Evolutionary conservation across 1,139 yeast genomes (phyloP).

Genomic region (Candida neerlandica): DNA sequence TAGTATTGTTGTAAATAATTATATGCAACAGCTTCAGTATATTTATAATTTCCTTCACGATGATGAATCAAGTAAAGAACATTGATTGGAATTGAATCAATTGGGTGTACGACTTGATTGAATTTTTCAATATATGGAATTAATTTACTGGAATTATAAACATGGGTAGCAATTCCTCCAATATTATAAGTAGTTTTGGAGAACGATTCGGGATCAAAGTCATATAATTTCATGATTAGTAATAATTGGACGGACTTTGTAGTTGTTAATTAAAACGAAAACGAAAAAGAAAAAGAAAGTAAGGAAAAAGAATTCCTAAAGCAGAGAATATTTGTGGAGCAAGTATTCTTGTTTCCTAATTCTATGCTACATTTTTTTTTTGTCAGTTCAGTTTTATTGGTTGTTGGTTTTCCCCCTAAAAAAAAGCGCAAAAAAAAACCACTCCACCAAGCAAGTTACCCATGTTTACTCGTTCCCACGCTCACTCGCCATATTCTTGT

Average conservation of each 20-base stretch:
- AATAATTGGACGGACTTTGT: neutral
- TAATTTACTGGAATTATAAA: slow-evolving; percentile 36
- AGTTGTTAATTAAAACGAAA: neutral
- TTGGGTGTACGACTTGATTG: slow-evolving; percentile 17
- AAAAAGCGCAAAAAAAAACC: no score
- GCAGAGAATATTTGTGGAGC: neutral
- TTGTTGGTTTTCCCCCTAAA: no score
- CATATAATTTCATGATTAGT: slow-evolving; percentile 20
- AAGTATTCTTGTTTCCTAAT: neutral
- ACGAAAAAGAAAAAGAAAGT: no score
- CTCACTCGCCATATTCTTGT: no score
- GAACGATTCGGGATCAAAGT: slow-evolving; percentile 24
- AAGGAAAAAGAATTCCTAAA: no score
- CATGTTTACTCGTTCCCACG: no score
- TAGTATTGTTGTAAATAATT: slow-evolving; percentile 30
- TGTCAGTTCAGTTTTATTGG: no score
- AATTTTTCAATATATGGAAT: slow-evolving; percentile 25
- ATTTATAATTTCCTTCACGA: slow-evolving; percentile 30
- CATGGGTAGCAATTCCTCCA: slow-evolving; percentile 37
- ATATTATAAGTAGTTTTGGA: slow-evolving; percentile 28
- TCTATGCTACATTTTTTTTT: no score
- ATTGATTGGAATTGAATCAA: slow-evolving; percentile 34
- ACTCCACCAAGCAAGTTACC: no score
- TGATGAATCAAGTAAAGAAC: slow-evolving; percentile 45
- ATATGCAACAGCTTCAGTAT: slow-evolving; percentile 37